Evolutionary conservation across 2,329 filamentous ascomycete species (phyloP).

Genomic region (Arthroderma sp.): DNA sequence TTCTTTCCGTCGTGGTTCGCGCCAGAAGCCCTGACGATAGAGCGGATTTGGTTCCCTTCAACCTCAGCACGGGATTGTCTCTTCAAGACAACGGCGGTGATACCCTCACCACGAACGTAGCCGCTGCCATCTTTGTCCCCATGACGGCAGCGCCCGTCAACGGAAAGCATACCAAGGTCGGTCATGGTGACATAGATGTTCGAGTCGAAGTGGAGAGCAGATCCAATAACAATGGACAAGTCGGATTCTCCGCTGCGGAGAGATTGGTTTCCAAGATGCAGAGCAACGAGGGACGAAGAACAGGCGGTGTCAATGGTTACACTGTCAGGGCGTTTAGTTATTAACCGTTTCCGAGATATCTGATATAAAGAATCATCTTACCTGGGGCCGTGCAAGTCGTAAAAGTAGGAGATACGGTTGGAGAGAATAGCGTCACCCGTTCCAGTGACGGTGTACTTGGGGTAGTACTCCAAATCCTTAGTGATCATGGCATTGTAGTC

Average conservation of each 20-base stretch:
- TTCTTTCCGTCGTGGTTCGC: slow-evolving; percentile 22
- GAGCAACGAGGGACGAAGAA: slow-evolving; percentile 19
- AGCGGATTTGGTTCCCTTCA: slow-evolving; percentile 37
- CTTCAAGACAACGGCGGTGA: slow-evolving; percentile 65
- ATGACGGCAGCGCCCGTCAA: slow-evolving; percentile 57
- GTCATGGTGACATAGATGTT: slow-evolving; percentile 12
- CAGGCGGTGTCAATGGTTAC: slow-evolving; percentile 22
- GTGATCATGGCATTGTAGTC: slow-evolving; percentile 22
- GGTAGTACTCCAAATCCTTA: slow-evolving; percentile 18
- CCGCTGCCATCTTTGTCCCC: slow-evolving; percentile 71
- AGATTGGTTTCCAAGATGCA: slow-evolving; percentile 17
- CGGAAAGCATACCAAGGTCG: slow-evolving; percentile 10
- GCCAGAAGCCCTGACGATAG: slow-evolving; percentile 25
- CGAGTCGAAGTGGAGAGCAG: slow-evolving; percentile 14
- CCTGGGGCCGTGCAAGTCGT: slow-evolving; percentile 22
- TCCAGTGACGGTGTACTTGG: slow-evolving; percentile 20
- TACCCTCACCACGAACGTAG: slow-evolving; percentile 68
- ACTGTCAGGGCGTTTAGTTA: slow-evolving; percentile 7
- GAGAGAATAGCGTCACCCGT: slow-evolving; percentile 21
- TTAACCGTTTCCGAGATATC: neutral
- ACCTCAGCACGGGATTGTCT: slow-evolving; percentile 63
- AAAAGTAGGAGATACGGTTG: slow-evolving; percentile 21
- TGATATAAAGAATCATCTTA: neutral
- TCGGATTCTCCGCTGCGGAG: slow-evolving; percentile 17
- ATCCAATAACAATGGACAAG: slow-evolving; percentile 7